Base-by-base conservation (phyloP, 1,139 yeast genomes). In the Debaryomycetaceae sp. region DNA sequence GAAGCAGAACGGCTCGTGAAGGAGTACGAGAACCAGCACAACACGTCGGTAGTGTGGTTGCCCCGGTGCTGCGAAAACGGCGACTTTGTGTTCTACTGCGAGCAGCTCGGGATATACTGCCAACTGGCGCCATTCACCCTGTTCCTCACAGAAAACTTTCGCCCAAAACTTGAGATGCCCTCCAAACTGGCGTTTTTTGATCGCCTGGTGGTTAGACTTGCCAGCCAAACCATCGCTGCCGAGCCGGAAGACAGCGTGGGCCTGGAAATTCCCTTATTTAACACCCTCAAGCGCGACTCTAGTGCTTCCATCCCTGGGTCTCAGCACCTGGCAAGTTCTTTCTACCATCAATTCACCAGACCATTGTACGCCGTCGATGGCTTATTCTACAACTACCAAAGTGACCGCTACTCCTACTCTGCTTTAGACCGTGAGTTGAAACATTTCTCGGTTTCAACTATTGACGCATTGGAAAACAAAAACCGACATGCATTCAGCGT, bases 381-480 rank as follows among this genome's bases (percentile, higher is more conserved):
- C 7, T 45, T 73, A 13, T 77, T 77, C 44, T 76, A 75, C 43
- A 59, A 60, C 30, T 74, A 73, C 32, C 63, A 72, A 4, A 51
- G 67, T 2, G 87, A 79, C 45, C 51, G 76, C 16, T 52, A 61
- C n/a, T 56, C 59, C 7, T 78, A 86, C 86, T 55, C 68, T 3
- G 69, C 64, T 13, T 46, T 76, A 23, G 53, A 60, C 27, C 66
- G 65, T 27, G 55, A 61, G 8, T 59, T 75, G 30, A 49, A 60
- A 8, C 61, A 58, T 34, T 55, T 69, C 25, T 50, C 75, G 22
- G 68, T 66, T 25, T 44, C 68, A 32, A 52, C 72, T 0, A 45
- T 62, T 29, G 68, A 65, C 30, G 65, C 77, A 1, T 49, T 78
- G 15, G 55, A 55, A 23, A 70, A 67, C 25, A 57, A 59, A 25